Base-by-base conservation (phyloP, 345 rosid genomes). In the Cardamine chenopodiifolia region DNA sequence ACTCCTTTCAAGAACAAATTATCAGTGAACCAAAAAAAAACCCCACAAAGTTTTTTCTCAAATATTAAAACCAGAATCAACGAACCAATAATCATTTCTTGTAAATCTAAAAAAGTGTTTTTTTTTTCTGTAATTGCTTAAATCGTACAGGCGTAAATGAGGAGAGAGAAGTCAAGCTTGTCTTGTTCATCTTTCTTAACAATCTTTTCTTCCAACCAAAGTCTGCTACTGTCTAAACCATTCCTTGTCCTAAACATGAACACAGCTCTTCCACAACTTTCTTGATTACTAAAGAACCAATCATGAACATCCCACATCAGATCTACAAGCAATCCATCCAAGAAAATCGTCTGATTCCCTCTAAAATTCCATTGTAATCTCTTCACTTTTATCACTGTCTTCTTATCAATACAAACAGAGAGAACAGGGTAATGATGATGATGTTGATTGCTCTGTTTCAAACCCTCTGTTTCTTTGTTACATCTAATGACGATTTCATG, bases 261-360 rank as follows among this genome's bases (percentile, higher is more conserved):
- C 77, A 90, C 90, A 45, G 93, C 99, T 62, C 59, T 79, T 2
- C 87, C 91, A 50, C 83, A 70, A 7, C 77, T 85, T 59, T 50
- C 69, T n/a, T 54, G 77, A 52, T 50, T 78, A 63, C 62, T 81
- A 68, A 83, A 94, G 83, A 91, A 91, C 99, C 97, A 94, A 63
- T 85, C 90, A 82, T 94, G 97, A 10, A 89, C 95, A 79, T 94
- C 97, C 99, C 98, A 94, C 89, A 94, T 70, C 77, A 94, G 69
- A 84, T 94, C 96, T 71, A 94, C 88, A 11, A 86, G 79, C 80
- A 89, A 83, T 2, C 95, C 96, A 65, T 94, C 95, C 17, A 91
- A 60, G 70, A 91, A 94, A 20, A 94, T 88, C 2, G 90, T 88
- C 70, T 91, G 98, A 63, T 92, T 93, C 57, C 98, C 97, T 71